Evolutionary conservation across 2,329 filamentous ascomycete genomes (phyloP), one percentile per base, ranked within the genome.

Genomic region (Xylaria hypoxylon): DNA sequence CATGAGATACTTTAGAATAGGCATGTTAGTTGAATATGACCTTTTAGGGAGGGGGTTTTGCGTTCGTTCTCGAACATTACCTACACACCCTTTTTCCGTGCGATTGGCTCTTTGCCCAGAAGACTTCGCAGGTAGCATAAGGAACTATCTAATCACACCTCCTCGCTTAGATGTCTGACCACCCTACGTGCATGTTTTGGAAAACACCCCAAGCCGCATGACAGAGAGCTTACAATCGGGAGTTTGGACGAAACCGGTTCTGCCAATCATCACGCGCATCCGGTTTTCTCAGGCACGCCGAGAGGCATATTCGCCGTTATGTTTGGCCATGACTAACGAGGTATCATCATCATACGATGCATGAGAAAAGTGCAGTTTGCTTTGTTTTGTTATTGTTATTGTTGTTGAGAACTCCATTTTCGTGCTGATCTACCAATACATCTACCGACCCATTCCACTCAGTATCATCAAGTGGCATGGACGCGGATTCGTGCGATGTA

Each of bases 151-250:
- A 35, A 35, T 56, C 60, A 56, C 13, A 45, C 51, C 44, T 15
- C n/a, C 10, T 62, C 38, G 52, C 52, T 62, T 26, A 26, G 24
- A 45, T 19, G 50, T 66, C 66, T 66, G 66, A 66, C 66, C 66
- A 66, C 63, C 62, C 31, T 51, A 51, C 13, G 28, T 45, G 44
- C 22, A 47, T 38, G 28, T 55, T 50, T 57, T 26, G 45, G 53
- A 51, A 15, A 51, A 35, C 45, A 45, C 28, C 38, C 51, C 19
- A 62, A 45, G 42, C 44, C 57, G 57, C 65, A 56, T 67, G 65
- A 66, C 59, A 50, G 42, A 26, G 59, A 52, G 5, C 26, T 38
- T 51, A 48, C 31, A 28, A 44, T 62, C 57, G 52, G 61, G 38
- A 55, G 52, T n/a, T 19, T 38, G 28, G 22, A 38, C 44, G n/a